A percentile compares a stretch with the other conserved stretches of the same genome.
Evolutionary conservation across 83 land plant species (phyloP).

Genomic region (Picea engelmannii): DNA sequence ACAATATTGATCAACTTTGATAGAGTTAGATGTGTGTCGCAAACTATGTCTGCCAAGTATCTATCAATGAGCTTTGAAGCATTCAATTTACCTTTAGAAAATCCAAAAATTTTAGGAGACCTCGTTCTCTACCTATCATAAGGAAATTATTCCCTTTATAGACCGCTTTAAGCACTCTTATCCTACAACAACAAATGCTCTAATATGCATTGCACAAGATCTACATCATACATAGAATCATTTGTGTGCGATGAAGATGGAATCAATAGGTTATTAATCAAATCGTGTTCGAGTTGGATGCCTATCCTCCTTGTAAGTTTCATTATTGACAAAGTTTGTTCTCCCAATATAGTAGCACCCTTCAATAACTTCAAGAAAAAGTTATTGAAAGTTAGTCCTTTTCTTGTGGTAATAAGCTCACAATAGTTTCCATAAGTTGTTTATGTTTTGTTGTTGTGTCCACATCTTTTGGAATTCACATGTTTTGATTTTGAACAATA

Average conservation of each 20-base stretch:
- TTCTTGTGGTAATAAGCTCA: constrained; percentile 42
- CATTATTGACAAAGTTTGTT: constrained; percentile 18
- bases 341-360: constrained; percentile 33
- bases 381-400: constrained; percentile 37
- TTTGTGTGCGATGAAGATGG: constrained; percentile 23
- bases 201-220: constrained; percentile 39
- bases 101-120: constrained; percentile 19
- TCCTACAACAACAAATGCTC: constrained; percentile 33
- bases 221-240: constrained; percentile 41
- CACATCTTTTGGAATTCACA: constrained; percentile 20
- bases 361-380: constrained; percentile 45
- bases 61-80: constrained; percentile 38
- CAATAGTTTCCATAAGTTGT: constrained; percentile 35
- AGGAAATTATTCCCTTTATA: background rate
- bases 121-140: constrained; percentile 25
- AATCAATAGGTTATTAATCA: constrained; percentile 36
- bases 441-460: constrained; percentile 25
- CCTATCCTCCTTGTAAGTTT: constrained; percentile 38
- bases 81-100: constrained; percentile 6
- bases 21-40: constrained; percentile 37
- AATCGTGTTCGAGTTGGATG: constrained; percentile 41
- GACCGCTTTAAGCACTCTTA: constrained; percentile 26
- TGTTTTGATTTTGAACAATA: constrained; percentile 12
- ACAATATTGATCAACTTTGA: constrained; percentile 46
- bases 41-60: constrained; percentile 46